phyloP scores from a whole-genome alignment of 2,329 filamentous ascomycete genomes.

The Aquanectria penicillioides region DNA sequence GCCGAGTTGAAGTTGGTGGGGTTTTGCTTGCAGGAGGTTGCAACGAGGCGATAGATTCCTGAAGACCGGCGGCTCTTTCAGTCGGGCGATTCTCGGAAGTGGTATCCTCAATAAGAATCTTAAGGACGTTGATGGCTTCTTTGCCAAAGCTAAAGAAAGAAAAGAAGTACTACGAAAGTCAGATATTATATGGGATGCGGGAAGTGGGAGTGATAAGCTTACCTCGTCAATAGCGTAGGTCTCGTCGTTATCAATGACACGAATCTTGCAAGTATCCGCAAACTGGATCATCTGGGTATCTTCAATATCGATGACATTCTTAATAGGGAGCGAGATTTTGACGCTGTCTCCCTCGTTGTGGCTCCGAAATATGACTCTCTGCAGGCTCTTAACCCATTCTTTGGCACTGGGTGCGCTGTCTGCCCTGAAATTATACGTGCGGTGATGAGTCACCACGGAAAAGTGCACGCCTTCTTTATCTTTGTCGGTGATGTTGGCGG shows the following conservation, averaged over 20 bases:
- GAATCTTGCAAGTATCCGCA: slow-evolving; percentile 92
- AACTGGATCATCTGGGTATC: slow-evolving; percentile 91
- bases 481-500: slow-evolving; percentile 80
- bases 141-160: slow-evolving; percentile 90
- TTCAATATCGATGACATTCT: slow-evolving; percentile 91
- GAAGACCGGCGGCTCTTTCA: slow-evolving; percentile 32
- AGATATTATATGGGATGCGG: background rate
- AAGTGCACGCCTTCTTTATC: slow-evolving; percentile 83
- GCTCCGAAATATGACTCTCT: slow-evolving; percentile 93
- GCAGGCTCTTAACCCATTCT: slow-evolving; percentile 95
- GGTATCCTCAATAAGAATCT: slow-evolving; percentile 74
- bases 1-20: slow-evolving; percentile 44
- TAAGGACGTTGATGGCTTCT: slow-evolving; percentile 83
- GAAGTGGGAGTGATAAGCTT: slow-evolving; percentile 38
- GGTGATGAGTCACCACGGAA: slow-evolving; percentile 81
- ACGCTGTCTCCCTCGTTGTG: slow-evolving; percentile 98
- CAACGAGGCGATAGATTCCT: slow-evolving; percentile 24
- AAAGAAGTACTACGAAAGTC: slow-evolving; percentile 82
- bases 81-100: slow-evolving; percentile 51
- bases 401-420: slow-evolving; percentile 89
- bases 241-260: slow-evolving; percentile 92
- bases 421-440: slow-evolving; percentile 87
- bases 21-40: slow-evolving; percentile 29
- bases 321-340: slow-evolving; percentile 90
- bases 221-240: slow-evolving; percentile 96